Evolutionary conservation across 164 flowering plant species (phyloP).

Genomic region (Sedum album): DNA sequence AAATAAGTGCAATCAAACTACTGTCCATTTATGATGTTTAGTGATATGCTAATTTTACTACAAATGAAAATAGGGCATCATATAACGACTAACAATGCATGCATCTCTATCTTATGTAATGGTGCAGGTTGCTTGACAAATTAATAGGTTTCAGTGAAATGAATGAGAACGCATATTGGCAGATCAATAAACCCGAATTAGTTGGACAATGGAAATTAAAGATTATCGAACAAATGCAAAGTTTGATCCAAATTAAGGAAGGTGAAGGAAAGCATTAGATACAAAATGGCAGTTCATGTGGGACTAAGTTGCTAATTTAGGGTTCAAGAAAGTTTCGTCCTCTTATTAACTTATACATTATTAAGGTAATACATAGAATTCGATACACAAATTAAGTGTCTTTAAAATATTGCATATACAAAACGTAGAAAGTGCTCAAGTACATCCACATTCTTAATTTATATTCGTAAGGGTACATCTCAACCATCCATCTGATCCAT

Average conservation of each 20-base stretch:
- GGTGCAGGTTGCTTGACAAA: background rate
- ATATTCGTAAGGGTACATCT: too few species aligned
- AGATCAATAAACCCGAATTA: background rate
- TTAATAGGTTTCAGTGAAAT: background rate
- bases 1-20: background rate
- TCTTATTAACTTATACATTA: background rate
- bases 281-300: conserved; percentile 3
- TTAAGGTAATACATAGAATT: background rate
- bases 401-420: too few species aligned
- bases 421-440: too few species aligned
- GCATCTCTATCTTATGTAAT: background rate
- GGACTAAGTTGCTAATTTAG: background rate
- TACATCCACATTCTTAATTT: too few species aligned
- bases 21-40: background rate
- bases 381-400: background rate
- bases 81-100: too few species aligned
- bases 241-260: conserved; percentile 1
- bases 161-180: conserved; percentile 3
- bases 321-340: background rate
- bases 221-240: background rate
- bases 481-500: too few species aligned
- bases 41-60: background rate
- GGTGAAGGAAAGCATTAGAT: background rate
- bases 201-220: background rate
- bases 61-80: background rate